These are phyloP conservation scores for Geotrichum phurueaensis DNA, from an alignment of 1,139 yeast genomes.

Conservation along the genomic window DNA sequence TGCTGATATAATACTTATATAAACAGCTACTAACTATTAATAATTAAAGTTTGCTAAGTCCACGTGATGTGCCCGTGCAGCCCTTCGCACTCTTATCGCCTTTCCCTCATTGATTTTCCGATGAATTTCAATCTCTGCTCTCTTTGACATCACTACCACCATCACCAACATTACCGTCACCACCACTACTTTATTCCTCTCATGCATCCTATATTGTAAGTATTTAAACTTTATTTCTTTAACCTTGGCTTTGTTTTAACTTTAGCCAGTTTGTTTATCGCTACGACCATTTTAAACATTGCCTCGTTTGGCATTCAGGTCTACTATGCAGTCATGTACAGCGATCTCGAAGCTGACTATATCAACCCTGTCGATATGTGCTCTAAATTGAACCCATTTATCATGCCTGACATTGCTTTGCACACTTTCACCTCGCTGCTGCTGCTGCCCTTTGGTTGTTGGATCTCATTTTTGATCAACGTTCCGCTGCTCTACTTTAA, in stretches of 20 bases:
- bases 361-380: constrained; percentile 92
- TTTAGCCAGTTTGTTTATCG: constrained; percentile 22
- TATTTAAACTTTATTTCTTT: background rate
- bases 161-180: background rate
- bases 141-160: background rate
- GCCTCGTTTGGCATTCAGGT: constrained; percentile 79
- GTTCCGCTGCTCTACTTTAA: constrained; percentile 76
- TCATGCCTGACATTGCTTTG: constrained; percentile 76
- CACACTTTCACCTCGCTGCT: constrained; percentile 64
- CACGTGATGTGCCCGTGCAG: background rate
- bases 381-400: constrained; percentile 70
- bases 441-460: constrained; percentile 74
- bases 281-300: constrained; percentile 66
- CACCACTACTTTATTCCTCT: background rate
- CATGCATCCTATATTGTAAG: background rate
- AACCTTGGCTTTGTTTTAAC: background rate
- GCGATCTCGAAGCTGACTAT: constrained; percentile 75
- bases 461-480: constrained; percentile 78
- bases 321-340: constrained; percentile 80
- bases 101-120: background rate
- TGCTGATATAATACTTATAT: background rate
- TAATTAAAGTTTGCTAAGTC: no score
- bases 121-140: background rate
- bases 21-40: background rate
- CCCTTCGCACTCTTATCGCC: background rate